phyloP scores from a whole-genome alignment of 371 early-diverging fungal genomes.

The Actinomucor elegans region DNA sequence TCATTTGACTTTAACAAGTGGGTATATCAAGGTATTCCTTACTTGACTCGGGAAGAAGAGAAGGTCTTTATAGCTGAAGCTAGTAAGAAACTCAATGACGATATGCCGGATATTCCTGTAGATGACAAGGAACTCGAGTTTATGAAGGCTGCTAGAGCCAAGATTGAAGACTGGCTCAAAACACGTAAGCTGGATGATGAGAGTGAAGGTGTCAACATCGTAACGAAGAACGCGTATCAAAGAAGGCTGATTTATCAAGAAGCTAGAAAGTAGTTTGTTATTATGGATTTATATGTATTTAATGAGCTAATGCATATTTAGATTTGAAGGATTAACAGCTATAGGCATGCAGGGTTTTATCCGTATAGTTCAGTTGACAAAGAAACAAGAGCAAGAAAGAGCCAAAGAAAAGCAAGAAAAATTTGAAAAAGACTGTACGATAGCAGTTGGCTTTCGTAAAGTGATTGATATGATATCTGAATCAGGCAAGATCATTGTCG shows the following conservation, averaged over 20 bases:
- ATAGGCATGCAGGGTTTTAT: constrained; percentile 48
- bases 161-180: constrained; percentile 51
- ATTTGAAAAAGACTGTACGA: constrained; percentile 55
- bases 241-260: constrained; percentile 71
- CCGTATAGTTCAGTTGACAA: constrained; percentile 36
- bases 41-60: constrained; percentile 68
- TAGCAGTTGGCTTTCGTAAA: constrained; percentile 72
- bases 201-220: constrained; percentile 48
- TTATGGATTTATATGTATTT: neutral
- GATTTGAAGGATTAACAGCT: constrained; percentile 43
- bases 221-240: constrained; percentile 56
- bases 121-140: constrained; percentile 62
- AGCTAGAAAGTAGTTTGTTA: constrained; percentile 40
- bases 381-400: constrained; percentile 39
- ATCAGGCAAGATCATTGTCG: constrained; percentile 72
- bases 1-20: constrained; percentile 86
- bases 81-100: constrained; percentile 37
- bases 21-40: constrained; percentile 77
- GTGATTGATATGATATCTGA: constrained; percentile 77
- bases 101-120: constrained; percentile 61
- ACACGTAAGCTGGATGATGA: constrained; percentile 26
- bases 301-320: constrained; percentile 26
- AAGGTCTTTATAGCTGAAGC: constrained; percentile 48
- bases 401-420: constrained; percentile 27
- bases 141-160: constrained; percentile 44